Evolutionary conservation across 768 basidiomycete genomes (phyloP).

Genomic region (Mycena rebaudengoi): DNA sequence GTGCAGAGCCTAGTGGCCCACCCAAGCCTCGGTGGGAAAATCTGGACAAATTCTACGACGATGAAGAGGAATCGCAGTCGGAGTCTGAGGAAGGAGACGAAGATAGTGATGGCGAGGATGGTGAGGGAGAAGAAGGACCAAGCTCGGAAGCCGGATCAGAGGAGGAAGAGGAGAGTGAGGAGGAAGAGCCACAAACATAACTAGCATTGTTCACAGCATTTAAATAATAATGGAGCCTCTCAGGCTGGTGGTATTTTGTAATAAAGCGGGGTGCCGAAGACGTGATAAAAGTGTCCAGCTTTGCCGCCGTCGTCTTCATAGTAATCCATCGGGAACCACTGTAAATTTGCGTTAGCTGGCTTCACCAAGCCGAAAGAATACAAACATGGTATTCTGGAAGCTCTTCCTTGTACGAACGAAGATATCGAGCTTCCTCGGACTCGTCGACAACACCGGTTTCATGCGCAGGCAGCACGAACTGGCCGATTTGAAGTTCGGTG

Average conservation of each 20-base stretch:
- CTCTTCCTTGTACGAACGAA: conserved; percentile 71
- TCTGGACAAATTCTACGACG: conserved; percentile 82
- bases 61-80: conserved; percentile 45
- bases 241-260: conserved; percentile 57
- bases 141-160: conserved; percentile 36
- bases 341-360: not conserved
- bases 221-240: conserved; percentile 39
- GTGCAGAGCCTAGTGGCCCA: conserved; percentile 46
- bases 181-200: conserved; percentile 25
- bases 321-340: conserved; percentile 86
- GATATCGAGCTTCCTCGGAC: conserved; percentile 67
- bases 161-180: conserved; percentile 38
- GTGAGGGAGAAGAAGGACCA: conserved; percentile 30
- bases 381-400: conserved; percentile 71
- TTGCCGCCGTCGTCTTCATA: conserved; percentile 64
- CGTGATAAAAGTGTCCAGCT: conserved; percentile 80
- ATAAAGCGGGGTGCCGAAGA: conserved; percentile 74
- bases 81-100: conserved; percentile 38
- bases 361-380: conserved; percentile 5
- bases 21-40: conserved; percentile 62
- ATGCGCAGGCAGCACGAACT: conserved; percentile 78
- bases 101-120: conserved; percentile 38
- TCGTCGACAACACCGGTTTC: conserved; percentile 65
- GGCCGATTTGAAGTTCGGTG: conserved; percentile 89
- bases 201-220: conserved; percentile 13